Conservation (phyloP, 2,329 filamentous ascomycete species). For the Xylariaceae sp. region DNA sequence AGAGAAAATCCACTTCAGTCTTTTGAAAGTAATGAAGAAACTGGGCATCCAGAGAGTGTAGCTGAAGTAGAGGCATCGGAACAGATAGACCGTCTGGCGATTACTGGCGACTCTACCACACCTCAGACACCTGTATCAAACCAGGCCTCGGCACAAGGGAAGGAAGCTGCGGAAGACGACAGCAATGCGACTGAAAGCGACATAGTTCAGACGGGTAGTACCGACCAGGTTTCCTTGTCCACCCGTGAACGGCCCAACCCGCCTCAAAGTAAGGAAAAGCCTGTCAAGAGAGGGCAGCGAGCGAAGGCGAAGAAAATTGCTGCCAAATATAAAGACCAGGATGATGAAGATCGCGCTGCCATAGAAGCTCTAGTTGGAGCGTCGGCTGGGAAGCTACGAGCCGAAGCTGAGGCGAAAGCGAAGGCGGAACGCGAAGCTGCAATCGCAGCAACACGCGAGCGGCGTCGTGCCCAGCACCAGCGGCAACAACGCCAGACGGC, state of each 20-base stretch:
- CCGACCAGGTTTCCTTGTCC: conserved; percentile 30
- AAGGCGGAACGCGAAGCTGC: conserved; percentile 68
- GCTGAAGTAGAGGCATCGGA: conserved; percentile 22
- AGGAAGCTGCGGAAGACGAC: conserved; percentile 35
- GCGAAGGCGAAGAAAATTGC: conserved; percentile 83
- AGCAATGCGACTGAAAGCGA: conserved; percentile 24
- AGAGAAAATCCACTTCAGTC: conserved; percentile 36
- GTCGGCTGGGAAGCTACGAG: conserved; percentile 58
- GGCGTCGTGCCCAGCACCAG: conserved; percentile 74
- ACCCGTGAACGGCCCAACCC: conserved; percentile 23
- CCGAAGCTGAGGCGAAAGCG: conserved; percentile 61
- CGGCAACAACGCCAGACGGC: conserved; percentile 69
- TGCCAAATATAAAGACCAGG: conserved; percentile 86
- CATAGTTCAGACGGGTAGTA: conserved; percentile 27
- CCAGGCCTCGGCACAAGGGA: conserved; percentile 24
- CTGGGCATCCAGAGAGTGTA: conserved; percentile 19
- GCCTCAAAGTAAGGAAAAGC: conserved; percentile 40
- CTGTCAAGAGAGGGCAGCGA: conserved; percentile 66
- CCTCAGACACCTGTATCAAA: conserved; percentile 5
- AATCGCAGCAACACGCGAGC: conserved; percentile 63
- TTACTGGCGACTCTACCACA: conserved; percentile 9
- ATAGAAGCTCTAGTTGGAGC: conserved; percentile 86
- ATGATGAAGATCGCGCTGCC: conserved; percentile 83
- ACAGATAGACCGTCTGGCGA: conserved; percentile 19
- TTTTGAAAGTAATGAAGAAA: conserved; percentile 24